Conservation (phyloP, 148 eudicot genomes). For the Heliamphora exappendiculata region DNA sequence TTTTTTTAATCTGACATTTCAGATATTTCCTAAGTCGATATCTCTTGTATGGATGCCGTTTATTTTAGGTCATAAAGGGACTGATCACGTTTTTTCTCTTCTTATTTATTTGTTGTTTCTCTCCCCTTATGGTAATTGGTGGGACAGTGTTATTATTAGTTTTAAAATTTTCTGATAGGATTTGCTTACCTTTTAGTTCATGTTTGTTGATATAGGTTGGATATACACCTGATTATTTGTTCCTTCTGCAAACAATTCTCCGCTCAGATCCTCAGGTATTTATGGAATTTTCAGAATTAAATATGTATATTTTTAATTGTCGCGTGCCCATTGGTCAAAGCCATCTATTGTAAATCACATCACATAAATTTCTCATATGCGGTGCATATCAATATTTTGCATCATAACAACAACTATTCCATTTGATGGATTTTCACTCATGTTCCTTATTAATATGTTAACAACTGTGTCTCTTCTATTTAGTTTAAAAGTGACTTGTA, state of each 20-base stretch:
- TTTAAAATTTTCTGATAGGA: not conserved
- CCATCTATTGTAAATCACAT: not conserved
- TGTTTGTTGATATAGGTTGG: conserved; percentile 59
- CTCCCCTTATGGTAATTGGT: not conserved
- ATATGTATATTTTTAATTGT: not conserved
- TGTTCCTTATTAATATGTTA: not conserved
- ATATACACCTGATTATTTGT: conserved; percentile 88
- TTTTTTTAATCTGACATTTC: not conserved
- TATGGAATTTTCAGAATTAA: not conserved
- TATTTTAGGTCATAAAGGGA: not conserved
- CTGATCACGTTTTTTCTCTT: not conserved
- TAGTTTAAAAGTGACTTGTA: too few species aligned
- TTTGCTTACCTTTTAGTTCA: not conserved
- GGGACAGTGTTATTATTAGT: not conserved
- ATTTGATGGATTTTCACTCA: not conserved
- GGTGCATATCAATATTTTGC: not conserved
- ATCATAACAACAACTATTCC: not conserved
- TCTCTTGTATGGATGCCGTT: not conserved
- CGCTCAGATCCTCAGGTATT: conserved; percentile 91
- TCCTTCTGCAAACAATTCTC: conserved; percentile 90
- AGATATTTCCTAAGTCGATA: not conserved
- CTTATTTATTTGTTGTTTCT: not conserved
- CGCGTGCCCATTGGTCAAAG: not conserved
- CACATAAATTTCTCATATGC: not conserved
- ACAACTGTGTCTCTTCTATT: too few species aligned